These are phyloP conservation scores for Puccinia horiana DNA, from an alignment of 1,284 basidiomycete genomes.

Conservation along the genomic window DNA sequence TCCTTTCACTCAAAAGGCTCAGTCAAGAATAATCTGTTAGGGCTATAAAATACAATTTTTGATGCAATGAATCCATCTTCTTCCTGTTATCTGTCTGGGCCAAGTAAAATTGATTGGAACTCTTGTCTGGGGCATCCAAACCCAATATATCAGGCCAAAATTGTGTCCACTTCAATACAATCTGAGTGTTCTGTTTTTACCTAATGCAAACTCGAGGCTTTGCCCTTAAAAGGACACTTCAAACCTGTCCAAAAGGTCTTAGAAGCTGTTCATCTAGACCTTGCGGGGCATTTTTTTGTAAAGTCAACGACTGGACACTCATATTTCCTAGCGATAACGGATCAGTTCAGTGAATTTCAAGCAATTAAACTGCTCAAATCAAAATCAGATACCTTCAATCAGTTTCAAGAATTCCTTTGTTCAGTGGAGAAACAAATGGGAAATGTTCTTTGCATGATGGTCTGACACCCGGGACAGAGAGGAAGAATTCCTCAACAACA, in stretches of 20 bases:
- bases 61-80: background rate
- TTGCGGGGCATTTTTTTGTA: background rate
- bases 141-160: background rate
- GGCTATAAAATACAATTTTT: background rate
- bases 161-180: background rate
- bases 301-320: too few species aligned
- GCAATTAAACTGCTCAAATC: background rate
- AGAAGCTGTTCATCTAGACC: background rate
- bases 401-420: background rate
- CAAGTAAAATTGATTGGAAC: background rate
- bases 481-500: background rate
- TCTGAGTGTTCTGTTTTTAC: background rate
- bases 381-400: background rate
- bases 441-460: background rate
- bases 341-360: background rate
- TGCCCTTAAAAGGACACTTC: background rate
- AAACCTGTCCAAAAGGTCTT: background rate
- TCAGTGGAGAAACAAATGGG: background rate
- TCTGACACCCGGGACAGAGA: background rate
- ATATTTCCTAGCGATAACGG: slow-evolving; percentile 8
- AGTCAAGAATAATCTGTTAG: background rate
- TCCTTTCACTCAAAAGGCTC: background rate
- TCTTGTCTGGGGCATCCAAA: background rate
- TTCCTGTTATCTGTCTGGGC: background rate
- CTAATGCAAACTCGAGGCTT: background rate